A percentile compares a stretch with the other conserved stretches of the same genome.
These are phyloP conservation scores for Tremellales sp. DNA, from an alignment of 1,284 basidiomycete genomes.

Conservation along the genomic window DNA sequence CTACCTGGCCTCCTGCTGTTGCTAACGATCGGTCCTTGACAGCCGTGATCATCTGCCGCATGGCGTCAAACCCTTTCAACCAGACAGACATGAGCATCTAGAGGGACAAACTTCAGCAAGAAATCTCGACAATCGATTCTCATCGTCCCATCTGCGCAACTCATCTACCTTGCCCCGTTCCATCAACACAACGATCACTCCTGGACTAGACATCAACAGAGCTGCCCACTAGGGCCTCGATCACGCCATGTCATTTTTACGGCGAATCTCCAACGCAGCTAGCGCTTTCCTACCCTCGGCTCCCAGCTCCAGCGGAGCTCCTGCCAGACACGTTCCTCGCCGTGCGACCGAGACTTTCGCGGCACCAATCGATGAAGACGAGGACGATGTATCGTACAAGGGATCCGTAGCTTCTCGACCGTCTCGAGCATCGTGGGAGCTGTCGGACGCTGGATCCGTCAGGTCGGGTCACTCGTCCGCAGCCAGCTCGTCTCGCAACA, in stretches of 20 bases:
- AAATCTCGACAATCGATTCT: too few relatives aligned
- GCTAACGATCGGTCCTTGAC: too few relatives aligned
- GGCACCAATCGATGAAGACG: conserved; percentile 5
- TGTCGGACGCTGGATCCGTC: conserved; percentile 28
- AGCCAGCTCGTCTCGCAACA: conserved; percentile 4
- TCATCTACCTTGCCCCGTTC: too few relatives aligned
- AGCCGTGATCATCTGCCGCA: too few relatives aligned
- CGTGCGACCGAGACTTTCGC: conserved; percentile 27
- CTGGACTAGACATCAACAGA: not conserved
- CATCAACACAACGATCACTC: conserved; percentile 1
- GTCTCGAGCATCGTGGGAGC: conserved; percentile 36
- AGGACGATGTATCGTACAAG: conserved; percentile 3
- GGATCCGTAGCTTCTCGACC: conserved; percentile 11
- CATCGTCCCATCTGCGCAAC: too few relatives aligned
- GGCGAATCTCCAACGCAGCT: conserved; percentile 28
- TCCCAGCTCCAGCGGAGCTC: conserved; percentile 17
- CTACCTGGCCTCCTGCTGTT: too few relatives aligned
- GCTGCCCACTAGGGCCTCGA: not conserved
- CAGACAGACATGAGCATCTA: too few relatives aligned
- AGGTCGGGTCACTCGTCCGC: conserved; percentile 4
- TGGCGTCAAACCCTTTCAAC: too few relatives aligned
- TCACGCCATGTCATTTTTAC: conserved; percentile 31
- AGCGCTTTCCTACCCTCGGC: conserved; percentile 19
- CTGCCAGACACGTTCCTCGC: conserved; percentile 26
- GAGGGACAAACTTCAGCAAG: too few relatives aligned